Conservation (phyloP, 805 yeast species). For the Yamadazyma sp. region DNA sequence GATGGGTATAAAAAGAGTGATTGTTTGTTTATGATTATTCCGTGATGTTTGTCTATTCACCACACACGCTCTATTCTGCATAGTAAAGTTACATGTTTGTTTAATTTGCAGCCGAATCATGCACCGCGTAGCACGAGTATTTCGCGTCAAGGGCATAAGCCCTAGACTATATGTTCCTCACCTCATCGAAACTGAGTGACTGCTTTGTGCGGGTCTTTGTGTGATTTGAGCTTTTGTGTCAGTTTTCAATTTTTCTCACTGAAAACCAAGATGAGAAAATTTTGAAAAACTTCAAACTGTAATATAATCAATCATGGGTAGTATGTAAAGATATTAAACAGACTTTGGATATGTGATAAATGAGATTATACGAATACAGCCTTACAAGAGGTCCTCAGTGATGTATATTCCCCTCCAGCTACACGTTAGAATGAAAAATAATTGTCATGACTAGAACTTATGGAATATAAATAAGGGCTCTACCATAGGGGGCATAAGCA, state of each 20-base stretch:
- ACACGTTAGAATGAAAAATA: too few species aligned
- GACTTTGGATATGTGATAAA: neutral
- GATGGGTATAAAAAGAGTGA: neutral
- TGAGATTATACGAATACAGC: too few species aligned
- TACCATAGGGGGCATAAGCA: too few species aligned
- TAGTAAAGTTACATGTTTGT: constrained; percentile 1
- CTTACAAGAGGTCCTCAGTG: too few species aligned
- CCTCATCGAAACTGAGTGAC: constrained; percentile 2
- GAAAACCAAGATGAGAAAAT: constrained; percentile 9
- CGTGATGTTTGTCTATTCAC: constrained; percentile 1
- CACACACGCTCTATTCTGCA: constrained; percentile 8
- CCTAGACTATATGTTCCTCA: neutral
- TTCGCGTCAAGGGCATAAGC: constrained; percentile 4
- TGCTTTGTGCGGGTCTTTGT: constrained; percentile 4
- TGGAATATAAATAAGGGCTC: too few species aligned
- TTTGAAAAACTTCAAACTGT: constrained; percentile 7
- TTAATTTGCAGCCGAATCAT: constrained; percentile 12
- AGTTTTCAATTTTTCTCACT: constrained; percentile 4
- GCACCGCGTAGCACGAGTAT: too few species aligned
- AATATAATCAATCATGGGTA: constrained; percentile 61
- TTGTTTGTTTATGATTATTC: constrained; percentile 1
- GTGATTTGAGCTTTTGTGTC: constrained; percentile 6
- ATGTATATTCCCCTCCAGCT: too few species aligned
- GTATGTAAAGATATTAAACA: constrained; percentile 55
- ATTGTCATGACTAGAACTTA: too few species aligned